Evolutionary conservation across 2,329 filamentous ascomycete genomes (phyloP).

Genomic region (Macrophomina pseudophaseolina): DNA sequence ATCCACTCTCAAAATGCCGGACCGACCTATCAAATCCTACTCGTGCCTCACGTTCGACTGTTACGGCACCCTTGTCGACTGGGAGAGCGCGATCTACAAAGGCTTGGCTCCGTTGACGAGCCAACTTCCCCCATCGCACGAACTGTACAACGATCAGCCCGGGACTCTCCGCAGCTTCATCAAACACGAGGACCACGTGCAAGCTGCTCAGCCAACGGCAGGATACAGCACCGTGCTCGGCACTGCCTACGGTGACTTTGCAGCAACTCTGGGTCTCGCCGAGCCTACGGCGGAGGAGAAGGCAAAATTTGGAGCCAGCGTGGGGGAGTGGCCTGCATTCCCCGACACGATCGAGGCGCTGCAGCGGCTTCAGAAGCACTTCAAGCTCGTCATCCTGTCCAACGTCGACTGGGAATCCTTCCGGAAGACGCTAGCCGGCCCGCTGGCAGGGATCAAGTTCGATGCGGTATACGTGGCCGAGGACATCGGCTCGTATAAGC

Average conservation of each 20-base stretch:
- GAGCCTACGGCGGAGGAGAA: slow-evolving; percentile 46
- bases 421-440: slow-evolving; percentile 51
- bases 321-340: slow-evolving; percentile 63
- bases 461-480: slow-evolving; percentile 72
- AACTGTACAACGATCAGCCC: slow-evolving; percentile 47
- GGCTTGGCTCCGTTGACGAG: slow-evolving; percentile 57
- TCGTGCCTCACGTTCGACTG: slow-evolving; percentile 71
- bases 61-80: slow-evolving; percentile 81
- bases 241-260: slow-evolving; percentile 55
- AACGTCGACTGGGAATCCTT: slow-evolving; percentile 65
- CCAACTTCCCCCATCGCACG: slow-evolving; percentile 25
- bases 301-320: slow-evolving; percentile 56
- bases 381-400: slow-evolving; percentile 65
- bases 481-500: slow-evolving; percentile 75
- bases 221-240: slow-evolving; percentile 66
- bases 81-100: slow-evolving; percentile 69
- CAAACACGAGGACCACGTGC: slow-evolving; percentile 55
- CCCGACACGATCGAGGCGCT: slow-evolving; percentile 63
- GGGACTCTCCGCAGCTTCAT: slow-evolving; percentile 47
- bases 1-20: background rate
- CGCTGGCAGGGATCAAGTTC: slow-evolving; percentile 62
- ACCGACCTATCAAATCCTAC: background rate
- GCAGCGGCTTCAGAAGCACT: slow-evolving; percentile 54
- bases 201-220: slow-evolving; percentile 61
- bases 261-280: slow-evolving; percentile 48